Percentiles rank a stretch among this genome's conserved stretches.
phyloP scores from a whole-genome alignment of 2,329 filamentous ascomycete genomes.

The Ceratocystis harringtonii region DNA sequence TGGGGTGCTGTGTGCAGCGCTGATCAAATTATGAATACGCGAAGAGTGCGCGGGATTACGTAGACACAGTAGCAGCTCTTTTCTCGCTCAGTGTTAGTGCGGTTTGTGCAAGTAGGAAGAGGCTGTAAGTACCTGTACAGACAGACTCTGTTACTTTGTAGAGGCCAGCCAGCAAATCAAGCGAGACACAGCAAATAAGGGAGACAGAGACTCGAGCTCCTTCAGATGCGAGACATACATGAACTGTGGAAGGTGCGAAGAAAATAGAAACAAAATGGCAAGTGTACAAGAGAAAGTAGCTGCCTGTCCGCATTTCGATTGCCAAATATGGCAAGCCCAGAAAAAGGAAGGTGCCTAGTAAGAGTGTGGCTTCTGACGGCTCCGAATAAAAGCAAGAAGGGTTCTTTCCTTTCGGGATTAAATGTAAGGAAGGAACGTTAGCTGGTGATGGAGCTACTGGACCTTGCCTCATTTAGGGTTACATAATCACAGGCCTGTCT shows the following conservation, averaged over 20 bases:
- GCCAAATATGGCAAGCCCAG: neutral
- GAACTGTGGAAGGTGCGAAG: neutral
- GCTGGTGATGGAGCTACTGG: no score
- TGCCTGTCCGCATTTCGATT: no score
- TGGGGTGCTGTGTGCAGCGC: neutral
- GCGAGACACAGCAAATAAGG: neutral
- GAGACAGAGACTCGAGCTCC: constrained; percentile 2
- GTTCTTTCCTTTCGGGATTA: no score
- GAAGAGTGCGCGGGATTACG: neutral
- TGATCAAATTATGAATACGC: neutral
- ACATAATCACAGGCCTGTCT: no score
- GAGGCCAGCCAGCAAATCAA: neutral
- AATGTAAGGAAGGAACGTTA: no score
- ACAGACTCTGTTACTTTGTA: no score
- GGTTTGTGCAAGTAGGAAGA: no score
- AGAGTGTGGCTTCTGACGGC: neutral
- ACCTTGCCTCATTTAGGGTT: no score
- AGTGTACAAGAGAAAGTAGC: neutral
- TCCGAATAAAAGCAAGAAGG: no score
- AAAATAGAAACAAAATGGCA: neutral
- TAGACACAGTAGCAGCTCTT: neutral
- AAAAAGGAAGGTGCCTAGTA: neutral
- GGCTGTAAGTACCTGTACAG: no score
- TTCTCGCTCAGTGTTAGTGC: no score
- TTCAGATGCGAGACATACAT: neutral